Percentiles rank a stretch among this genome's conserved stretches.
These are phyloP conservation scores for Orychophragmus violaceus DNA, from an alignment of 345 rosid genomes.

Conservation along the genomic window DNA sequence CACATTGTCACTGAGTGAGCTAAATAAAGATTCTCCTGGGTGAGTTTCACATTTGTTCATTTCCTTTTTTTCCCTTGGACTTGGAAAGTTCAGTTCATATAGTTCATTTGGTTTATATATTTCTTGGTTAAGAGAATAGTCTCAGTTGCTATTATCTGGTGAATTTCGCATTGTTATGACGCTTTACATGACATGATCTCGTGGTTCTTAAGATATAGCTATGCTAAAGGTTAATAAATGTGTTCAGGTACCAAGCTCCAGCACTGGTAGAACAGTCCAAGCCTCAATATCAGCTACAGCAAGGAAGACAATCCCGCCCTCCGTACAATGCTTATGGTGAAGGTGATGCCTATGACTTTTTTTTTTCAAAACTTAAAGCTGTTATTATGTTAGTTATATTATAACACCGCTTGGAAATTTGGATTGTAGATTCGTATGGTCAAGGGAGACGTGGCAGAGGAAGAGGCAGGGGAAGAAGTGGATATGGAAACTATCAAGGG, in stretches of 20 bases:
- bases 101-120: background rate
- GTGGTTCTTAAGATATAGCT: too few species aligned
- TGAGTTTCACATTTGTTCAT: constrained; percentile 30
- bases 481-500: constrained; percentile 44
- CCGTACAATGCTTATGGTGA: constrained; percentile 55
- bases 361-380: background rate
- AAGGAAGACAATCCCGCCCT: too few species aligned
- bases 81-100: background rate
- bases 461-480: constrained; percentile 34
- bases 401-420: background rate
- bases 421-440: constrained; percentile 39
- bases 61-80: background rate
- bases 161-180: background rate
- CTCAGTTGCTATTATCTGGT: background rate
- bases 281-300: too few species aligned
- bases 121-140: background rate
- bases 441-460: constrained; percentile 45
- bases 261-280: too few species aligned
- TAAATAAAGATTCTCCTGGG: constrained; percentile 73
- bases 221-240: background rate
- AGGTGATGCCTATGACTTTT: constrained; percentile 40
- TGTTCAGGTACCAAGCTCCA: too few species aligned
- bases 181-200: too few species aligned
- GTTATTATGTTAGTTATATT: background rate
- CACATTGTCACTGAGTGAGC: constrained; percentile 68